A percentile compares a stretch with the other conserved stretches of the same genome.
phyloP scores from a whole-genome alignment of 768 basidiomycete species.

The Myochromella boudieri region DNA sequence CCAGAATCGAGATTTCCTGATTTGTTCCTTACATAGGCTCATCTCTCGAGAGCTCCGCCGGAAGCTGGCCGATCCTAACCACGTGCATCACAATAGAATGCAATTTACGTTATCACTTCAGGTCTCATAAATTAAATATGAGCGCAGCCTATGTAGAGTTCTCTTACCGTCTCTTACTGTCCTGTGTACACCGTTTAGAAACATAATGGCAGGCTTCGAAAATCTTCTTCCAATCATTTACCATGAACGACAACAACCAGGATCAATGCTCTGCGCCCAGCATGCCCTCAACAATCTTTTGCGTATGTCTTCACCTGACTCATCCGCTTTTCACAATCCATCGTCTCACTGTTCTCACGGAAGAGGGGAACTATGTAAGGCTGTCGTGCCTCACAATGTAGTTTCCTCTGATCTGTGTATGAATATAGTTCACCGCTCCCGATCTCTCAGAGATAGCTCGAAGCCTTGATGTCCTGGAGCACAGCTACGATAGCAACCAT shows the following conservation, averaged over 20 bases:
- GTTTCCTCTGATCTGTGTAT: conserved; percentile 8
- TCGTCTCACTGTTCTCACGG: conserved; percentile 8
- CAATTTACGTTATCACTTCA: too few species aligned
- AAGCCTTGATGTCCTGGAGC: conserved; percentile 67
- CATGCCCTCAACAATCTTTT: conserved; percentile 82
- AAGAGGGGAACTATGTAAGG: conserved; percentile 47
- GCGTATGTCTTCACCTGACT: conserved; percentile 46
- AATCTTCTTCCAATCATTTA: conserved; percentile 59
- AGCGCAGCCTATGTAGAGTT: too few species aligned
- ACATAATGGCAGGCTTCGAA: conserved; percentile 46
- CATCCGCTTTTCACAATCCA: conserved; percentile 9
- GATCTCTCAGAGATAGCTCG: conserved; percentile 76
- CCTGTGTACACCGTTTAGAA: not conserved
- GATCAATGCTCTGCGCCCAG: conserved; percentile 86
- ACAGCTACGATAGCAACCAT: conserved; percentile 51
- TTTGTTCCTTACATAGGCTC: too few species aligned
- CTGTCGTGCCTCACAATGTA: not conserved
- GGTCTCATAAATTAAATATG: too few species aligned
- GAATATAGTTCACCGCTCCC: conserved; percentile 67
- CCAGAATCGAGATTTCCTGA: too few species aligned
- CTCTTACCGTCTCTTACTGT: conserved; percentile 5
- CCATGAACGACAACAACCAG: conserved; percentile 74
- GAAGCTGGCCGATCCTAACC: too few species aligned
- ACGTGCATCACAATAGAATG: too few species aligned
- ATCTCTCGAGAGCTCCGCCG: too few species aligned